A percentile compares a stretch with the other conserved stretches of the same genome.
Conservation (phyloP, 1,139 yeast species). For the Sugiyamaella paludigena region DNA sequence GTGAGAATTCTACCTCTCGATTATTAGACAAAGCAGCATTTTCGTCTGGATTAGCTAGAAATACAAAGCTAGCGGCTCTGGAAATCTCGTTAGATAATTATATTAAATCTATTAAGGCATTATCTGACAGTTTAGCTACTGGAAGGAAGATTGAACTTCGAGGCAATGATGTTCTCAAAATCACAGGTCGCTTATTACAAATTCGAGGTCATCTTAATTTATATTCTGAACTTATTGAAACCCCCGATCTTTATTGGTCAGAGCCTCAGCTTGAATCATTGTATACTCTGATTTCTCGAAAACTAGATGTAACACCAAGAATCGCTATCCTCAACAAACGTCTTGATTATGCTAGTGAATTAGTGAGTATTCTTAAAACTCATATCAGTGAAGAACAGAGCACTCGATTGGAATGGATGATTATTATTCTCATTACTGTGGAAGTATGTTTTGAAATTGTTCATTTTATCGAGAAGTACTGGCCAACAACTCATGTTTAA, state of each 20-base stretch:
- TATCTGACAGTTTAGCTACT: conserved; percentile 63
- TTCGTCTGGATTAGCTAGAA: conserved; percentile 80
- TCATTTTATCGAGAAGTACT: conserved; percentile 52
- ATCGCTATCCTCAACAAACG: conserved; percentile 78
- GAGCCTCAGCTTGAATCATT: conserved; percentile 80
- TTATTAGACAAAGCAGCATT: conserved; percentile 82
- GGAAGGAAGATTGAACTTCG: conserved; percentile 55
- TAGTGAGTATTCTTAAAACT: conserved; percentile 71
- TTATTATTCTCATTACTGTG: conserved; percentile 73
- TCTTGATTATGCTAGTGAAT: conserved; percentile 86
- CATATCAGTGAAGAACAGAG: conserved; percentile 76
- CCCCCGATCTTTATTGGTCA: conserved; percentile 91
- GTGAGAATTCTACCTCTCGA: conserved; percentile 46
- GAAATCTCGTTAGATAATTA: conserved; percentile 72
- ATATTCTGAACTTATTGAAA: conserved; percentile 86
- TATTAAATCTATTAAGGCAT: conserved; percentile 56
- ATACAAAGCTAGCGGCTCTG: conserved; percentile 77
- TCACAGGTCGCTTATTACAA: conserved; percentile 71
- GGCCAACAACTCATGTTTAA: neutral
- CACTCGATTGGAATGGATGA: conserved; percentile 81
- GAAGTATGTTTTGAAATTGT: conserved; percentile 79
- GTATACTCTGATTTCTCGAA: conserved; percentile 65
- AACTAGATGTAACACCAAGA: conserved; percentile 72
- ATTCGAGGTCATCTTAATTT: conserved; percentile 78
- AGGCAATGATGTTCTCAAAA: conserved; percentile 61